phyloP scores from a whole-genome alignment of 148 eudicot genomes.

The Vaccinium darrowii region DNA sequence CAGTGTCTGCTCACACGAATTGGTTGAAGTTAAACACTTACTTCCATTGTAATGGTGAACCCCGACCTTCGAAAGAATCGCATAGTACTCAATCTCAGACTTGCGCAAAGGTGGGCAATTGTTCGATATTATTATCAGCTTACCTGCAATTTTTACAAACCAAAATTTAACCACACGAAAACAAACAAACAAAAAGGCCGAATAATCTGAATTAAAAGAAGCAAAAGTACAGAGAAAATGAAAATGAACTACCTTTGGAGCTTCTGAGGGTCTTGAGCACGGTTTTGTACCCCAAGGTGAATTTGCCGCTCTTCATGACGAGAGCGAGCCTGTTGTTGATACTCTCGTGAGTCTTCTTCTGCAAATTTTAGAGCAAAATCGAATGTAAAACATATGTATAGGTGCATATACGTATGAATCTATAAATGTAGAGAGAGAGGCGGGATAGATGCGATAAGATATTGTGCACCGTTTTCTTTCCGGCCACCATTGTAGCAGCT shows the following conservation, averaged over 20 bases:
- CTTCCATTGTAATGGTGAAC: conserved; percentile 94
- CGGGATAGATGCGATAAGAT: background rate
- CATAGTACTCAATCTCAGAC: conserved; percentile 91
- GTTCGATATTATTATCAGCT: conserved; percentile 80
- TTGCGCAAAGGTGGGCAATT: conserved; percentile 86
- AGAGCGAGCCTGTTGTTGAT: conserved; percentile 67
- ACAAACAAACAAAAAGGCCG: background rate
- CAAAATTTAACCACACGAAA: background rate
- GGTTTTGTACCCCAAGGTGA: conserved; percentile 59
- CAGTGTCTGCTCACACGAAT: background rate
- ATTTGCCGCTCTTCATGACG: conserved; percentile 70
- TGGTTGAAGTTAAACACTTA: conserved; percentile 31
- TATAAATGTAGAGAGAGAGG: background rate
- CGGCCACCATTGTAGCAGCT: conserved; percentile 3
- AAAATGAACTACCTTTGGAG: conserved; percentile 40
- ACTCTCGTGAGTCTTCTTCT: conserved; percentile 78
- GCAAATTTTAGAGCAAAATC: conserved; percentile 10
- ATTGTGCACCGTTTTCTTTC: conserved; percentile 25
- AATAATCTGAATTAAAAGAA: background rate
- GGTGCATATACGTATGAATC: too few species aligned
- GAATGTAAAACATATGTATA: background rate
- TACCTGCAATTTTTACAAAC: conserved; percentile 42
- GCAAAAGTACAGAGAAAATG: background rate
- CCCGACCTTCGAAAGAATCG: conserved; percentile 84
- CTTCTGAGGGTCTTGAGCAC: conserved; percentile 59